phyloP scores from a whole-genome alignment of 2,329 filamentous ascomycete species.

The Sphaerostilbella broomeana region DNA sequence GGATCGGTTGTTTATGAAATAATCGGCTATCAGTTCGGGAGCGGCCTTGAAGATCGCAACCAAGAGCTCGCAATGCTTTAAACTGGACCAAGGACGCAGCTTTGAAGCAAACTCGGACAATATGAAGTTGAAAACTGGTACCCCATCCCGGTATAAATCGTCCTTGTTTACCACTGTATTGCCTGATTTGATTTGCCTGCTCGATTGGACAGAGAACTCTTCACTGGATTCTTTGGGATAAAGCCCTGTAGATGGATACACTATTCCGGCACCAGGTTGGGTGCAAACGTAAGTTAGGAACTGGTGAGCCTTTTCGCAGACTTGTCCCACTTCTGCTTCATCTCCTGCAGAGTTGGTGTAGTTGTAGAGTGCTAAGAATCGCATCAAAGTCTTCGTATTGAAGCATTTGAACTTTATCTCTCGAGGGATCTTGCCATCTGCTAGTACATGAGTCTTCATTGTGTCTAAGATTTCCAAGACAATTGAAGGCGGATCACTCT shows the following conservation, averaged over 20 bases:
- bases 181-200: constrained; percentile 26
- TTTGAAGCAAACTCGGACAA: constrained; percentile 72
- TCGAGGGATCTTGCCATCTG: constrained; percentile 66
- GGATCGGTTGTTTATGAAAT: constrained; percentile 71
- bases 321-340: constrained; percentile 38
- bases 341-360: constrained; percentile 43
- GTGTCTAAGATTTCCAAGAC: constrained; percentile 67
- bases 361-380: constrained; percentile 65
- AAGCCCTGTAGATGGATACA: constrained; percentile 73
- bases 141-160: constrained; percentile 56
- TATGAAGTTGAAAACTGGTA: constrained; percentile 72
- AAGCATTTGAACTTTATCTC: constrained; percentile 70
- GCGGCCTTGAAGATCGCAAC: constrained; percentile 71
- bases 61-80: constrained; percentile 74
- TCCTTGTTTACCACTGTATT: constrained; percentile 61
- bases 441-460: constrained; percentile 63
- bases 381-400: constrained; percentile 65
- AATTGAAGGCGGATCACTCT: constrained; percentile 68
- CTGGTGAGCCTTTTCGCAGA: constrained; percentile 65
- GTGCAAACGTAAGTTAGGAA: constrained; percentile 74
- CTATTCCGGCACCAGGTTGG: constrained; percentile 61
- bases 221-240: constrained; percentile 68
- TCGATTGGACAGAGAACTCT: constrained; percentile 21
- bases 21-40: constrained; percentile 82
- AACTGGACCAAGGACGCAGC: constrained; percentile 76